phyloP scores from a whole-genome alignment of 1,284 basidiomycete genomes.

The Ceratobasidium sp. region DNA sequence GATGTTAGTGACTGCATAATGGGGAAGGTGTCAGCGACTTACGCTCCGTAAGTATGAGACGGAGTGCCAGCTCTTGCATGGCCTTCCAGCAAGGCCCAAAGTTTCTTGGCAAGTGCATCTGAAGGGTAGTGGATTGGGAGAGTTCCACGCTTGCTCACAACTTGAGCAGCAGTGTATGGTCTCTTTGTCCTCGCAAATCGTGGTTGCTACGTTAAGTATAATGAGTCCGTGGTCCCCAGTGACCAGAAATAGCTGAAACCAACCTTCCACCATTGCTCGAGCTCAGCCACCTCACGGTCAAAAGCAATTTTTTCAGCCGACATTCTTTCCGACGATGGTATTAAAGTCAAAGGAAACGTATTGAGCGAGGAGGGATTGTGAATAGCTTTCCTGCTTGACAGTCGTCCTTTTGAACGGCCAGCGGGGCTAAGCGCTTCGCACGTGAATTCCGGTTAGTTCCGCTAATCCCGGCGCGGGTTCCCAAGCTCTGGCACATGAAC shows the following conservation, averaged over 20 bases:
- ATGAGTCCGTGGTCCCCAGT: neutral
- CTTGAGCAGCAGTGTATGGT: constrained; percentile 91
- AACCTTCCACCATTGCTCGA: constrained; percentile 95
- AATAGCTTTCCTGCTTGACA: neutral
- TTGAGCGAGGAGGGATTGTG: constrained; percentile 6
- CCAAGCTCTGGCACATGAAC: constrained; percentile 1
- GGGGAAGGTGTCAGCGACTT: constrained; percentile 53
- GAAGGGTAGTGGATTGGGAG: constrained; percentile 88
- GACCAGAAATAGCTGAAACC: constrained; percentile 42
- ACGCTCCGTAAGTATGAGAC: constrained; percentile 97
- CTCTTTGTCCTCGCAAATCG: constrained; percentile 86
- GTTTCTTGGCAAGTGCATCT: constrained; percentile 84
- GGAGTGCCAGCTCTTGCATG: constrained; percentile 76
- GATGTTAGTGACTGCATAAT: neutral
- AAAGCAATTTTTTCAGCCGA: constrained; percentile 58
- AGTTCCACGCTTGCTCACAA: constrained; percentile 93
- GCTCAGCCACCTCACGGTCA: constrained; percentile 79
- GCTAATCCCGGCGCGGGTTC: constrained; percentile 27
- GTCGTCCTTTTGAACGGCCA: constrained; percentile 19
- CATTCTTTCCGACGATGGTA: constrained; percentile 31
- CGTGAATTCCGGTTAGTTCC: constrained; percentile 33
- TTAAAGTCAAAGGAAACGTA: neutral
- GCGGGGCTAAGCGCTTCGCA: constrained; percentile 19
- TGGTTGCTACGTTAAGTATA: constrained; percentile 62
- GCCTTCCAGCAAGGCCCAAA: constrained; percentile 72